Evolutionary conservation across 2,329 filamentous ascomycete species (phyloP).

Genomic region (Pseudocercospora pini-densiflorae): DNA sequence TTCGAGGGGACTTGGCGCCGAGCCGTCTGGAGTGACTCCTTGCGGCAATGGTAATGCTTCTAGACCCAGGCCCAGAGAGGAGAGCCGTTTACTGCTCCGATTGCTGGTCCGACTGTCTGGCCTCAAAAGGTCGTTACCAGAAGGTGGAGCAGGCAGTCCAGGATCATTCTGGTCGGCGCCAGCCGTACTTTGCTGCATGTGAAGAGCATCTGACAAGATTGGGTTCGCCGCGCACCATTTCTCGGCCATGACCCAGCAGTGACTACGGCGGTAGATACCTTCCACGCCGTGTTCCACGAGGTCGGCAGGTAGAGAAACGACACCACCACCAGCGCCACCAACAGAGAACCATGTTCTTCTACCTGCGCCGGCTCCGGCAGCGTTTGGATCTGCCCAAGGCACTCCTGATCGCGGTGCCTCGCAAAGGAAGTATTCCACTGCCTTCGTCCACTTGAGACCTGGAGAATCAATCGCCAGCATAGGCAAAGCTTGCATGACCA

Average conservation of each 20-base stretch:
- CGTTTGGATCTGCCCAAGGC: constrained; percentile 68
- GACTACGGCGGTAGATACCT: constrained; percentile 69
- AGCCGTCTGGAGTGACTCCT: constrained; percentile 45
- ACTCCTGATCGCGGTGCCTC: constrained; percentile 72
- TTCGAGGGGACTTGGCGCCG: constrained; percentile 27
- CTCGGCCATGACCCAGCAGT: constrained; percentile 70
- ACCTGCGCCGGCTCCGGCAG: constrained; percentile 47
- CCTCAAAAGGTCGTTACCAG: constrained; percentile 22
- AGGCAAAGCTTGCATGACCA: constrained; percentile 75
- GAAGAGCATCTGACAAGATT: constrained; percentile 37
- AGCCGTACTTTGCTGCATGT: constrained; percentile 26
- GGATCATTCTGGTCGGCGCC: constrained; percentile 18
- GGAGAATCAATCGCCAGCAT: constrained; percentile 79
- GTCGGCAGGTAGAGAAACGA: constrained; percentile 67
- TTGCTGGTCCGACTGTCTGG: constrained; percentile 27
- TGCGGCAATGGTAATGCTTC: constrained; percentile 53
- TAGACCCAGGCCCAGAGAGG: constrained; percentile 51
- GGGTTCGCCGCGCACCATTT: constrained; percentile 59
- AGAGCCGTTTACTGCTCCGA: constrained; percentile 44
- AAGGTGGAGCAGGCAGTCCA: constrained; percentile 29
- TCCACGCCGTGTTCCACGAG: constrained; percentile 70
- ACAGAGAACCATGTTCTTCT: constrained; percentile 73
- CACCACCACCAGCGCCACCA: constrained; percentile 63
- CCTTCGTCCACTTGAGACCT: constrained; percentile 68
- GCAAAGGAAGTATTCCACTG: constrained; percentile 82